These are phyloP conservation scores for Fonsecaea pugnacius DNA, from an alignment of 2,329 filamentous ascomycete genomes.

Conservation along the genomic window DNA sequence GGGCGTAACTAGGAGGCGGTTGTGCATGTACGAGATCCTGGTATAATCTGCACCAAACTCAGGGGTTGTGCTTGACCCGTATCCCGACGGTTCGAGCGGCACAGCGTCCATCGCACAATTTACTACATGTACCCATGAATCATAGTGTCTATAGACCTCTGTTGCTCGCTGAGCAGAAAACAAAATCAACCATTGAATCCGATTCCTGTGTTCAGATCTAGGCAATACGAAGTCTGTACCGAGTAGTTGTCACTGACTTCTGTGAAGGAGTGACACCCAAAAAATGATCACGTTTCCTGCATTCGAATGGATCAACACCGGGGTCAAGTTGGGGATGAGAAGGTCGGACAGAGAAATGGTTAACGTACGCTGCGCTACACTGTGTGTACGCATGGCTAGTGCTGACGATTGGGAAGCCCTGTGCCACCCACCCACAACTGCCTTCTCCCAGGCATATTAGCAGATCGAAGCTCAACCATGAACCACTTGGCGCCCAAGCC, in stretches of 20 bases:
- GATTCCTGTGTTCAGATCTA: background rate
- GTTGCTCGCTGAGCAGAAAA: background rate
- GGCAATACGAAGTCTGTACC: background rate
- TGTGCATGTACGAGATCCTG: background rate
- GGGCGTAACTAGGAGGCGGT: background rate
- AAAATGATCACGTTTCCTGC: background rate
- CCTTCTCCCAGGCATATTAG: background rate
- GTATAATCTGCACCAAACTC: background rate
- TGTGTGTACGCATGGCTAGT: background rate
- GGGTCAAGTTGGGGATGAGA: background rate
- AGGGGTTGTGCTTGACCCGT: background rate
- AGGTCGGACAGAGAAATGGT: background rate
- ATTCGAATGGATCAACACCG: background rate
- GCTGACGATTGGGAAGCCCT: background rate
- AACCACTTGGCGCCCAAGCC: background rate
- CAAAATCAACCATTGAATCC: background rate
- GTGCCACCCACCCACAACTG: too few species aligned
- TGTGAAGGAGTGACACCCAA: too few species aligned
- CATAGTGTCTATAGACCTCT: slow-evolving; percentile 2
- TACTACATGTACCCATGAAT: background rate
- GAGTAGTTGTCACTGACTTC: background rate
- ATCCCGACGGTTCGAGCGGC: background rate
- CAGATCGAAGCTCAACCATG: background rate
- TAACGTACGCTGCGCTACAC: too few species aligned
- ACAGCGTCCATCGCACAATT: background rate